These are phyloP conservation scores for Trapa incisa DNA, from an alignment of 345 rosid genomes.

Conservation along the genomic window DNA sequence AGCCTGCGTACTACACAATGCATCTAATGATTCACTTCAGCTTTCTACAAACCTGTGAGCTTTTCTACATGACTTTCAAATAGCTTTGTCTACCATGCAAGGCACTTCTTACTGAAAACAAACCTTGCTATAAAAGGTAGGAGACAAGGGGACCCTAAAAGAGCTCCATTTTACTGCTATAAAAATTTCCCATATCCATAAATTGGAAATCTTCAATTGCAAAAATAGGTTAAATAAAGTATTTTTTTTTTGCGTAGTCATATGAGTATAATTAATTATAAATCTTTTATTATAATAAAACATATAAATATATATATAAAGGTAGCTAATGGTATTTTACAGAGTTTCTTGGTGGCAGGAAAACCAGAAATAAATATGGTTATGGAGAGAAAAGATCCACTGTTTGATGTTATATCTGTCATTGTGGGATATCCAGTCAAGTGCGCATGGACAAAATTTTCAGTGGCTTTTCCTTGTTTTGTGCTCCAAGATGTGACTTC, in stretches of 20 bases:
- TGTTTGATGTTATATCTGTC: not conserved
- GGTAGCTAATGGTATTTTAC: too few species aligned
- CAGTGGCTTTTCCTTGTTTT: not conserved
- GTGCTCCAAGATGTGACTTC: not conserved
- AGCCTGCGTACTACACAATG: not conserved
- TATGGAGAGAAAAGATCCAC: not conserved
- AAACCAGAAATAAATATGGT: not conserved
- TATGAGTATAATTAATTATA: too few species aligned
- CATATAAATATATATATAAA: too few species aligned
- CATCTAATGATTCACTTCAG: not conserved
- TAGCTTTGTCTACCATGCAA: not conserved
- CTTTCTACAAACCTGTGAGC: not conserved
- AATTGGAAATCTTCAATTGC: not conserved
- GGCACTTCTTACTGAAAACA: not conserved
- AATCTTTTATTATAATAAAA: too few species aligned
- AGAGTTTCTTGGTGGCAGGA: too few species aligned
- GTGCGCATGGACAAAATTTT: not conserved
- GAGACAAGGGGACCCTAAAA: not conserved
- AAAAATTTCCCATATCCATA: not conserved
- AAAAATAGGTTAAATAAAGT: not conserved
- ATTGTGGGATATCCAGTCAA: constrained; percentile 2
- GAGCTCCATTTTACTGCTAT: not conserved
- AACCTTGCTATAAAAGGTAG: not conserved
- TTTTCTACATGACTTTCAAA: not conserved
- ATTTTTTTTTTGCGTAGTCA: too few species aligned